phyloP scores from a whole-genome alignment of 148 eudicot genomes.

The Pouteria glomerata region DNA sequence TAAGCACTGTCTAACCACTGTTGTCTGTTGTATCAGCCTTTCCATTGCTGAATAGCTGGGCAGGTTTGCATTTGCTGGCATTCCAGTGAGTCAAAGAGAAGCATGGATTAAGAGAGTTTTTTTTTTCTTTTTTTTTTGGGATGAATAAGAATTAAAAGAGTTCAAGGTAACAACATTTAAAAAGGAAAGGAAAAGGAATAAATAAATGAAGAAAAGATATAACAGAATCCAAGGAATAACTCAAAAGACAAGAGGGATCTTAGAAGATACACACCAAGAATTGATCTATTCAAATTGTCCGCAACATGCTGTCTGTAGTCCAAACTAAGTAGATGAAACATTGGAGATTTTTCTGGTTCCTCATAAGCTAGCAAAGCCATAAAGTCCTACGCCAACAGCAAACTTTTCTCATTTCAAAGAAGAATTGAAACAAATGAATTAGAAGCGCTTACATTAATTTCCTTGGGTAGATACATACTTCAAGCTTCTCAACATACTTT shows the following conservation, averaged over 20 bases:
- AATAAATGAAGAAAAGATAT: not conserved
- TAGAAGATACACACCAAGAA: slow-evolving; percentile 50
- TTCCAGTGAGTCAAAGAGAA: slow-evolving; percentile 8
- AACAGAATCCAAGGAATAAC: not conserved
- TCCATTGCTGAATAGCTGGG: slow-evolving; percentile 77
- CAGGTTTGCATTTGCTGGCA: slow-evolving; percentile 51
- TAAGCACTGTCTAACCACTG: slow-evolving; percentile 68
- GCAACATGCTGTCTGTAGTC: slow-evolving; percentile 69
- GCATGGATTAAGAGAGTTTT: not conserved
- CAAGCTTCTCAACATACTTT: slow-evolving; percentile 63
- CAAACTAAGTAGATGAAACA: slow-evolving; percentile 66
- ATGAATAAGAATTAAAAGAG: not conserved
- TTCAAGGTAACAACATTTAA: too few relatives aligned
- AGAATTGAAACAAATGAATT: not conserved
- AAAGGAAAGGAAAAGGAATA: not conserved
- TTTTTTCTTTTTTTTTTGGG: not conserved
- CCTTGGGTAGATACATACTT: slow-evolving; percentile 40
- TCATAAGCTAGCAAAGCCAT: slow-evolving; percentile 86
- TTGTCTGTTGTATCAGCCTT: slow-evolving; percentile 73
- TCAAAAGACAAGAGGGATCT: not conserved
- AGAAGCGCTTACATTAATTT: not conserved
- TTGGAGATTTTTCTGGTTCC: slow-evolving; percentile 91
- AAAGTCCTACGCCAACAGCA: slow-evolving; percentile 49
- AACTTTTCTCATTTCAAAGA: not conserved
- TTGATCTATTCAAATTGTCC: slow-evolving; percentile 73